Percentiles rank a stretch among this genome's conserved stretches.
phyloP scores from a whole-genome alignment of 768 basidiomycete genomes.

The Kwoniella mangroviensis region DNA sequence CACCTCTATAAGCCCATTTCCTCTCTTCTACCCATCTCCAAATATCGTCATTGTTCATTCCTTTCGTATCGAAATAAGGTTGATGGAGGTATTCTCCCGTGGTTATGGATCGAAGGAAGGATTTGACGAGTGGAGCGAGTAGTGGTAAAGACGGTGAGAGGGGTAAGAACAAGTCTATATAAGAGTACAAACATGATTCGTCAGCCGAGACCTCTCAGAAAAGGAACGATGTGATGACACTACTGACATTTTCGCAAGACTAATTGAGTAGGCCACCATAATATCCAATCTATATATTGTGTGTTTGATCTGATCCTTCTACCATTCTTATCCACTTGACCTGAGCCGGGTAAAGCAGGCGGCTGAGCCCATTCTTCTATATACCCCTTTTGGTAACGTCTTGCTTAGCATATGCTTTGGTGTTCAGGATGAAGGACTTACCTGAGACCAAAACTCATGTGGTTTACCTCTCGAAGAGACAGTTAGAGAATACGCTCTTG shows the following conservation, averaged over 20 bases:
- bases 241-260: slow-evolving; percentile 54
- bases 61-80: slow-evolving; percentile 83
- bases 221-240: neutral
- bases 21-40: slow-evolving; percentile 84
- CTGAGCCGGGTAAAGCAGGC: slow-evolving; percentile 24
- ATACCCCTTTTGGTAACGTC: slow-evolving; percentile 35
- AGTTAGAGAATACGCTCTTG: slow-evolving; percentile 69
- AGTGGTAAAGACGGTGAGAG: slow-evolving; percentile 57
- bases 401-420: too few relatives aligned
- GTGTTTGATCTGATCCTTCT: slow-evolving; percentile 38
- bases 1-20: slow-evolving; percentile 84
- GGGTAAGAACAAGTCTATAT: slow-evolving; percentile 51
- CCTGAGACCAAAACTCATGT: slow-evolving; percentile 72
- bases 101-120: slow-evolving; percentile 57
- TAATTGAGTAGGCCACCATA: slow-evolving; percentile 57
- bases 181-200: too few relatives aligned
- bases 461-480: slow-evolving; percentile 81
- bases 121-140: slow-evolving; percentile 57
- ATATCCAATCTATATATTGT: slow-evolving; percentile 49
- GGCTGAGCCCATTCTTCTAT: slow-evolving; percentile 57
- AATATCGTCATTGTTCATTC: slow-evolving; percentile 72
- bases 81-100: slow-evolving; percentile 57
- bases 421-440: slow-evolving; percentile 6
- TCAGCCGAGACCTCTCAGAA: neutral
- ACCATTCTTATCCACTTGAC: slow-evolving; percentile 32